These are phyloP conservation scores for Candida cerambycidarum DNA, from an alignment of 805 yeast species.

Conservation along the genomic window DNA sequence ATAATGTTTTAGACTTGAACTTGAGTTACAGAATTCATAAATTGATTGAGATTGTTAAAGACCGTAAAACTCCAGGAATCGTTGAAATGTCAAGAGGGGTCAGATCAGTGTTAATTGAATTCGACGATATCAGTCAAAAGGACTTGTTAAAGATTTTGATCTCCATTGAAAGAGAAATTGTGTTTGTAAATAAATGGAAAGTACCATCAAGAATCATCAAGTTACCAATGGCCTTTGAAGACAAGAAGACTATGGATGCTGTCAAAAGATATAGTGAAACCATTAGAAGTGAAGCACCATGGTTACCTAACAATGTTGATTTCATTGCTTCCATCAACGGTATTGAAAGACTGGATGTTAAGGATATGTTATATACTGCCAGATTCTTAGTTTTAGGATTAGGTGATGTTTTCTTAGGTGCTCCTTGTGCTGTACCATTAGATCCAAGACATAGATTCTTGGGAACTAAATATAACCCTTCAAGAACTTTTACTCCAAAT, in stretches of 20 bases:
- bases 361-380: conserved; percentile 85
- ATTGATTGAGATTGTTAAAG: conserved; percentile 69
- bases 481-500: conserved; percentile 92
- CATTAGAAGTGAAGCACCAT: conserved; percentile 88
- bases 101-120: conserved; percentile 89
- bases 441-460: conserved; percentile 93
- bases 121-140: conserved; percentile 62
- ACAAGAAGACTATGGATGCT: conserved; percentile 81
- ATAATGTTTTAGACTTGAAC: conserved; percentile 80
- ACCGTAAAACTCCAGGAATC: conserved; percentile 70
- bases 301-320: conserved; percentile 98
- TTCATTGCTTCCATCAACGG: conserved; percentile 89
- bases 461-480: conserved; percentile 94
- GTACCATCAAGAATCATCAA: conserved; percentile 79
- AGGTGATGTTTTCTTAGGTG: conserved; percentile 96
- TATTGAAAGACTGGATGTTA: conserved; percentile 69
- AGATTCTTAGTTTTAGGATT: conserved; percentile 89
- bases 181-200: conserved; percentile 77
- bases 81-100: conserved; percentile 98
- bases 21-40: conserved; percentile 81
- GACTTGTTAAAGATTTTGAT: conserved; percentile 61
- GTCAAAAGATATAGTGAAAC: conserved; percentile 92
- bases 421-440: conserved; percentile 97
- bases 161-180: conserved; percentile 74
- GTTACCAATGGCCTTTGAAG: conserved; percentile 97